Conservation (phyloP, 2,329 filamentous ascomycete genomes). For the Fusarium sp. region DNA sequence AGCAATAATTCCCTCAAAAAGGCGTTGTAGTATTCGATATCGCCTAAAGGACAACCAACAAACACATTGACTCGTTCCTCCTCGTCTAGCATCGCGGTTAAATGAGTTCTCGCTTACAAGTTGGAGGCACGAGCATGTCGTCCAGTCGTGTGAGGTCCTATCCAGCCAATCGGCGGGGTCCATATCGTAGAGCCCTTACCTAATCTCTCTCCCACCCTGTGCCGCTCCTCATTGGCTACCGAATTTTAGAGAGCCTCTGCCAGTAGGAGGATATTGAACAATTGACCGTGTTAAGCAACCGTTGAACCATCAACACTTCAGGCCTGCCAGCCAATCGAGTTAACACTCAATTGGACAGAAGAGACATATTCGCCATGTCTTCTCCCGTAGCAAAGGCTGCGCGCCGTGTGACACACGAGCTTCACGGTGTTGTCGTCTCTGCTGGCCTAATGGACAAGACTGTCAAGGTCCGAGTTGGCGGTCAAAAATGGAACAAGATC, state of each 20-base stretch:
- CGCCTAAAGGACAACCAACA: background rate
- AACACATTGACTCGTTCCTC: background rate
- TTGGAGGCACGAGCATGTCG: constrained; percentile 3
- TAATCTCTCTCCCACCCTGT: constrained; percentile 6
- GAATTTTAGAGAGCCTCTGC: constrained; percentile 32
- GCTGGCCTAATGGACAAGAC: constrained; percentile 81
- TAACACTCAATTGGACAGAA: background rate
- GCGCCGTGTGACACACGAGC: constrained; percentile 58
- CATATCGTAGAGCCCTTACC: constrained; percentile 11
- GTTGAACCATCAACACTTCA: constrained; percentile 6
- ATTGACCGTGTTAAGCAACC: constrained; percentile 26
- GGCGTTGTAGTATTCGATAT: background rate
- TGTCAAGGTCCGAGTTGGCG: constrained; percentile 79
- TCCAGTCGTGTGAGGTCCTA: constrained; percentile 15
- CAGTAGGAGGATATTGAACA: constrained; percentile 4
- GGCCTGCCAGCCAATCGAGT: background rate
- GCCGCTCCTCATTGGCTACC: constrained; percentile 30
- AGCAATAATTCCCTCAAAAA: background rate
- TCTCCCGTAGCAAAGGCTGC: constrained; percentile 54
- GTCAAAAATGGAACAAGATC: constrained; percentile 75
- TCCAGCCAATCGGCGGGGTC: constrained; percentile 11
- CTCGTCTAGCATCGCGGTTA: background rate
- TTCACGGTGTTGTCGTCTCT: constrained; percentile 78
- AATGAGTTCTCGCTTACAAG: background rate
- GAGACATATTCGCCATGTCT: constrained; percentile 45